phyloP scores from a whole-genome alignment of 768 basidiomycete species.

The Suillus alpinus region DNA sequence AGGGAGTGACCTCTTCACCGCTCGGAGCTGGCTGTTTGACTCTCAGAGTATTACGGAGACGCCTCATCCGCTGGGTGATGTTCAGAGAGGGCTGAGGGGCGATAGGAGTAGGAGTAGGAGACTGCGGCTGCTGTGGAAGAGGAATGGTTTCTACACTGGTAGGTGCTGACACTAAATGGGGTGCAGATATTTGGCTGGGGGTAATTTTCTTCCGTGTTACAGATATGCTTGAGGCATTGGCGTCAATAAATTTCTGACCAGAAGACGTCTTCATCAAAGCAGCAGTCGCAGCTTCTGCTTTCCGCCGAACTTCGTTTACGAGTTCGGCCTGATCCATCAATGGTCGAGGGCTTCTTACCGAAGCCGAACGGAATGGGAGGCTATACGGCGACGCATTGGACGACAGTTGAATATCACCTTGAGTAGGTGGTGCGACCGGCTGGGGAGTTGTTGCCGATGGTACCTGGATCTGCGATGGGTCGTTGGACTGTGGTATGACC shows the following conservation, averaged over 20 bases:
- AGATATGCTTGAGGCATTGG: conserved; percentile 41
- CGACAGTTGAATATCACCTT: conserved; percentile 10
- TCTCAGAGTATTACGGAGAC: conserved; percentile 65
- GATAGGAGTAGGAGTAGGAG: conserved; percentile 27
- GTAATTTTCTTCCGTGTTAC: conserved; percentile 54
- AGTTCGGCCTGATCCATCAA: conserved; percentile 53
- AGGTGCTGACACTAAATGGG: conserved; percentile 63
- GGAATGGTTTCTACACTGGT: conserved; percentile 69
- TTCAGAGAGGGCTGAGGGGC: conserved; percentile 42
- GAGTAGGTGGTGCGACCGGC: conserved; percentile 27
- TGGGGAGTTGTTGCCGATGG: conserved; percentile 29
- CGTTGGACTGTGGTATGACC: conserved; percentile 15
- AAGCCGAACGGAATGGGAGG: conserved; percentile 28
- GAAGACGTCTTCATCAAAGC: conserved; percentile 52
- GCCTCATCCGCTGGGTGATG: conserved; percentile 72
- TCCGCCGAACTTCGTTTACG: conserved; percentile 63
- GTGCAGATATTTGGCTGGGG: conserved; percentile 63
- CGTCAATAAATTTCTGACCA: conserved; percentile 39
- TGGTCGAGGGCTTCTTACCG: conserved; percentile 38
- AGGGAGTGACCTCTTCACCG: conserved; percentile 51
- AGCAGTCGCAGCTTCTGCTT: conserved; percentile 63
- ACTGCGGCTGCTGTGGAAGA: conserved; percentile 34
- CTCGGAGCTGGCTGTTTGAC: conserved; percentile 44
- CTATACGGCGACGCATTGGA: conserved; percentile 15
- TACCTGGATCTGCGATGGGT: conserved; percentile 16